These are phyloP conservation scores for Boletus pseudo-olivaceus DNA, from an alignment of 768 basidiomycete species.

Conservation along the genomic window DNA sequence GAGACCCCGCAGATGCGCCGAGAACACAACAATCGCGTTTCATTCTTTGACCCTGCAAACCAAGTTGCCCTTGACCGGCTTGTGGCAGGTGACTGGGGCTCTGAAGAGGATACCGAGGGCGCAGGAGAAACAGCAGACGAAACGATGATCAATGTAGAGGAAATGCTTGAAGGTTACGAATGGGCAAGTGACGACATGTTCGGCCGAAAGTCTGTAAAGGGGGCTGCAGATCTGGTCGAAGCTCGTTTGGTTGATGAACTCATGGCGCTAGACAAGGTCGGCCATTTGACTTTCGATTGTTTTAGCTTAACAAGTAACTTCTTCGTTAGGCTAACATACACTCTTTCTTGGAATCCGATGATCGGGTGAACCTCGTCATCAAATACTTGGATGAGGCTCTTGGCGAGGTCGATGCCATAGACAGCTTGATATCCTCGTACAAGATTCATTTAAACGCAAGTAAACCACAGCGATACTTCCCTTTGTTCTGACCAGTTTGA, in stretches of 20 bases:
- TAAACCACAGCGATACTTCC: conserved; percentile 1
- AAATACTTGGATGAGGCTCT: conserved; percentile 89
- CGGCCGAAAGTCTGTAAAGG: conserved; percentile 57
- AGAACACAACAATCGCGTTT: conserved; percentile 67
- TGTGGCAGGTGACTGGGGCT: conserved; percentile 43
- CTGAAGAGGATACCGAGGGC: conserved; percentile 49
- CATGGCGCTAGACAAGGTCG: conserved; percentile 88
- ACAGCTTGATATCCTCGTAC: conserved; percentile 85
- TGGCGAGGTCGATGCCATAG: conserved; percentile 85
- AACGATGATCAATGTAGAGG: conserved; percentile 89
- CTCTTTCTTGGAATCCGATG: conserved; percentile 95
- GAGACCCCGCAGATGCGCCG: conserved; percentile 40
- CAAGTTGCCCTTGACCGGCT: conserved; percentile 71
- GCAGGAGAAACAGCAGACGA: conserved; percentile 77
- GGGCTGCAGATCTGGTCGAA: conserved; percentile 89
- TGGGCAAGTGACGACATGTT: conserved; percentile 86
- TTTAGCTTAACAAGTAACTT: background rate
- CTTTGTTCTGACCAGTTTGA: conserved; percentile 11
- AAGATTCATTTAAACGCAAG: conserved; percentile 94
- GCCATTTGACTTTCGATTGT: conserved; percentile 5
- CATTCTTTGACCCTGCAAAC: conserved; percentile 79
- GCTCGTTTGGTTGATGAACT: conserved; percentile 85
- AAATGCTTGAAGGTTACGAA: conserved; percentile 98
- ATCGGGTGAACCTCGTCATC: conserved; percentile 80
- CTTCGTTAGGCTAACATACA: conserved; percentile 79